Evolutionary conservation across 345 rosid species (phyloP).

Genomic region (Odontarrhena argentea): DNA sequence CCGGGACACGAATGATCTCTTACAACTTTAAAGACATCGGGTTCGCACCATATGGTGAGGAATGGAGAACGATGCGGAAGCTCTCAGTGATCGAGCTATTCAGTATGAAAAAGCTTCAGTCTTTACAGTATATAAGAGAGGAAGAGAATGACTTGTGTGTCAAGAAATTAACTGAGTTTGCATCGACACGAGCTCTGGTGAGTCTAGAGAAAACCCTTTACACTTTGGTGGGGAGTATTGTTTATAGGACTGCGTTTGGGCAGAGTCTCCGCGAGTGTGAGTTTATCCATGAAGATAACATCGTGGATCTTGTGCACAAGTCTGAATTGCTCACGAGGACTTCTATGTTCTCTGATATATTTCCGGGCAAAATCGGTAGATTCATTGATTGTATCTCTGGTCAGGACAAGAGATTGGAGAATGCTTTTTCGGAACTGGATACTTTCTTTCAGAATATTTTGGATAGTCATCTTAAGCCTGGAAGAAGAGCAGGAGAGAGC

Average conservation of each 20-base stretch:
- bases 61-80: slow-evolving; percentile 41
- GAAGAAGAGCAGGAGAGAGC: slow-evolving; percentile 3
- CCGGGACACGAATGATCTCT: slow-evolving; percentile 20
- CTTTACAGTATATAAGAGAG: slow-evolving; percentile 35
- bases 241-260: slow-evolving; percentile 29
- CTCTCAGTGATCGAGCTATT: slow-evolving; percentile 32
- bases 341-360: slow-evolving; percentile 22
- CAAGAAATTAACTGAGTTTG: neutral
- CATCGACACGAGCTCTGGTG: slow-evolving; percentile 7
- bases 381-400: slow-evolving; percentile 28
- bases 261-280: slow-evolving; percentile 24
- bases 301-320: slow-evolving; percentile 11
- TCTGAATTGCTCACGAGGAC: neutral
- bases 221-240: slow-evolving; percentile 15
- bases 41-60: slow-evolving; percentile 43
- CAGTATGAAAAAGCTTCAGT: slow-evolving; percentile 30
- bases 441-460: slow-evolving; percentile 29
- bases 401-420: neutral
- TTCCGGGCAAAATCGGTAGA: slow-evolving; percentile 28
- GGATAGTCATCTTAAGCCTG: slow-evolving; percentile 32
- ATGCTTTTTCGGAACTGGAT: slow-evolving; percentile 8
- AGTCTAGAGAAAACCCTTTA: slow-evolving; percentile 26
- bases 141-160: slow-evolving; percentile 38
- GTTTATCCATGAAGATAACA: slow-evolving; percentile 2
- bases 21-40: slow-evolving; percentile 37